A percentile compares a stretch with the other conserved stretches of the same genome.
Evolutionary conservation across 306 rosid genomes (phyloP).

Genomic region (Luffa acutangula): DNA sequence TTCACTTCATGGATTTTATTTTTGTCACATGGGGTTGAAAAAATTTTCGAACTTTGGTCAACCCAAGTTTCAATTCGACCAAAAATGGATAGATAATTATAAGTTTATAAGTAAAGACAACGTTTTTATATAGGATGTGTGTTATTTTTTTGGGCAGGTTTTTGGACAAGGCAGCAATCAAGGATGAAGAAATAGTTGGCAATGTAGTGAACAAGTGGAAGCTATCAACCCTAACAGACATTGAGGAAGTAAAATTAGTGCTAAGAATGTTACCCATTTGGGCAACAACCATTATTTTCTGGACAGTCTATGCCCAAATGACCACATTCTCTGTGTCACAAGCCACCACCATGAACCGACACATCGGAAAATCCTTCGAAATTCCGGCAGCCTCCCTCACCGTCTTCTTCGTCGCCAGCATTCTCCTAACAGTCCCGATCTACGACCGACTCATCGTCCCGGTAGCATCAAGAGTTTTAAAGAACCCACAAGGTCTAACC

Average conservation of each 20-base stretch:
- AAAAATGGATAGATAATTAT: not conserved
- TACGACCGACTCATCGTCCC: slow-evolving; percentile 58
- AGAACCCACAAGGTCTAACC: slow-evolving; percentile 13
- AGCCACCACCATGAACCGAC: slow-evolving; percentile 74
- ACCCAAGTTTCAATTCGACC: not conserved
- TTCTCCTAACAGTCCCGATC: slow-evolving; percentile 58
- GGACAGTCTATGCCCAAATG: slow-evolving; percentile 83
- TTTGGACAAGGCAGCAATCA: slow-evolving; percentile 76
- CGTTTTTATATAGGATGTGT: not conserved
- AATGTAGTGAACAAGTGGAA: slow-evolving; percentile 38
- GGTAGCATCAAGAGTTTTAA: not conserved
- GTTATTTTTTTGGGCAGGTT: slow-evolving; percentile 29
- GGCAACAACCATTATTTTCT: slow-evolving; percentile 82
- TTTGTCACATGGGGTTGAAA: not conserved
- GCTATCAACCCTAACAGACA: slow-evolving; percentile 57
- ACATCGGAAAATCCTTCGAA: slow-evolving; percentile 50
- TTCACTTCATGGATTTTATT: not conserved
- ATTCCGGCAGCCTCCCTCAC: slow-evolving; percentile 77
- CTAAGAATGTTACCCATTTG: slow-evolving; percentile 75
- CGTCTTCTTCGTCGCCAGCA: slow-evolving; percentile 64
- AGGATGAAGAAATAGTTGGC: slow-evolving; percentile 4
- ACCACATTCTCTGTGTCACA: slow-evolving; percentile 84
- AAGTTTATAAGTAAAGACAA: not conserved
- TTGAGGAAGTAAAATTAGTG: slow-evolving; percentile 69
- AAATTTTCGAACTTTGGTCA: not conserved